Evolutionary conservation across 768 basidiomycete species (phyloP).

Genomic region (Pisolithus albus): DNA sequence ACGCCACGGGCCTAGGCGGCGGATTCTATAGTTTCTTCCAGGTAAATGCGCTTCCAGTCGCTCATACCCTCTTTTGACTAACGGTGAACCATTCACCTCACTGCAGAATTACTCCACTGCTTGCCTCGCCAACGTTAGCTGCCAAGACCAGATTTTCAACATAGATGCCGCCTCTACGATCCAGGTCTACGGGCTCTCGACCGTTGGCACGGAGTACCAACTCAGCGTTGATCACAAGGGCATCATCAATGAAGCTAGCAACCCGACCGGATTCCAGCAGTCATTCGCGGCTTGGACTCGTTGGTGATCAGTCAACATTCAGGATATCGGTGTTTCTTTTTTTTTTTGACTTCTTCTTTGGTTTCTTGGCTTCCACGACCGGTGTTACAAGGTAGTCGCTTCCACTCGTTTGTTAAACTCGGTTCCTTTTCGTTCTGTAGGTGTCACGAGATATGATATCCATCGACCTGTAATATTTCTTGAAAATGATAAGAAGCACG

Average conservation of each 20-base stretch:
- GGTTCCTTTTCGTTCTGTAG: too few species aligned
- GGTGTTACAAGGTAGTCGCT: too few species aligned
- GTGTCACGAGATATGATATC: too few species aligned
- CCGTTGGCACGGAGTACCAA: conserved; percentile 38
- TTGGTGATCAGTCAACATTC: conserved; percentile 7
- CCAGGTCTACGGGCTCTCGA: conserved; percentile 41
- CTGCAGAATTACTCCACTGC: conserved; percentile 34
- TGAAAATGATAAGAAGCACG: too few species aligned
- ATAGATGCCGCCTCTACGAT: conserved; percentile 37
- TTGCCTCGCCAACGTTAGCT: conserved; percentile 33
- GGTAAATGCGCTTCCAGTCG: conserved; percentile 15
- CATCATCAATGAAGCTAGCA: conserved; percentile 31
- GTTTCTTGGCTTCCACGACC: too few species aligned
- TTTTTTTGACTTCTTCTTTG: too few species aligned
- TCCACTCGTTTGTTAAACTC: too few species aligned
- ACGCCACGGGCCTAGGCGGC: conserved; percentile 26
- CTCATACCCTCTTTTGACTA: background rate
- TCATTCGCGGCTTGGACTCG: conserved; percentile 33
- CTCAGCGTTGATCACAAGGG: conserved; percentile 31
- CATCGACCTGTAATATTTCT: too few species aligned
- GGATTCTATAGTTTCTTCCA: conserved; percentile 51
- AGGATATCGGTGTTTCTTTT: too few species aligned
- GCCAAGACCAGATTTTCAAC: conserved; percentile 38
- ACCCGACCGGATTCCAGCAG: conserved; percentile 40
- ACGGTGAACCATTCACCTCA: background rate